phyloP scores from a whole-genome alignment of 768 basidiomycete genomes.

The Tephrocybe sp. region DNA sequence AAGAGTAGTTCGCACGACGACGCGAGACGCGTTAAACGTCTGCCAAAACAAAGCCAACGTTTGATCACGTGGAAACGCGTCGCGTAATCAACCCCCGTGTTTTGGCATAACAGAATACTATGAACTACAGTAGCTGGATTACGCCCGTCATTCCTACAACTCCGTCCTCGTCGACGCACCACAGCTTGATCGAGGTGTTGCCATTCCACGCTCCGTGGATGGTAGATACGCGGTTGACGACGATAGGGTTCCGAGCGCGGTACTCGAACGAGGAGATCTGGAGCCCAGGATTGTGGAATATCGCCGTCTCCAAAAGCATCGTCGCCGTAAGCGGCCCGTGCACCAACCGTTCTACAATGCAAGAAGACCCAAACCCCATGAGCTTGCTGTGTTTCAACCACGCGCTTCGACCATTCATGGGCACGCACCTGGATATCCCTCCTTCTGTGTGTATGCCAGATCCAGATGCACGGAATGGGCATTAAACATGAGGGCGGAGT shows the following conservation, averaged over 20 bases:
- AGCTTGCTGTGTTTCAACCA: no score
- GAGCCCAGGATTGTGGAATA: conserved; percentile 47
- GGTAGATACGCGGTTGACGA: conserved; percentile 50
- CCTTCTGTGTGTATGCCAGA: conserved; percentile 65
- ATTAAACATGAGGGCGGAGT: conserved; percentile 86
- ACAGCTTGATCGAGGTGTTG: conserved; percentile 42
- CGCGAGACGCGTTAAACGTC: conserved; percentile 14
- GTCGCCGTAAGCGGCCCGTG: conserved; percentile 83
- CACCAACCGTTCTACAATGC: conserved; percentile 66
- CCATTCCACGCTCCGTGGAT: conserved; percentile 48
- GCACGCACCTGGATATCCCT: conserved; percentile 69
- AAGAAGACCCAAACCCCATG: background rate
- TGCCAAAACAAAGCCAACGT: conserved; percentile 16
- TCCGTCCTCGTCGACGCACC: conserved; percentile 59
- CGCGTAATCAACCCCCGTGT: background rate
- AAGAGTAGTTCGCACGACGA: conserved; percentile 13
- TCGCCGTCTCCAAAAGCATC: conserved; percentile 68
- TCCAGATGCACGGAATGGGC: conserved; percentile 85
- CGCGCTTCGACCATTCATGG: background rate
- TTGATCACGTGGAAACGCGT: conserved; percentile 10
- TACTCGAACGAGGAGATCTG: conserved; percentile 61
- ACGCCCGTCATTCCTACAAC: conserved; percentile 70
- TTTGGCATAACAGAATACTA: background rate
- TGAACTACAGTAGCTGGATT: conserved; percentile 25
- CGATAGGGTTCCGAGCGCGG: conserved; percentile 63